Evolutionary conservation across 2,329 filamentous ascomycete genomes (phyloP).

Genomic region (Penicillium sp.): DNA sequence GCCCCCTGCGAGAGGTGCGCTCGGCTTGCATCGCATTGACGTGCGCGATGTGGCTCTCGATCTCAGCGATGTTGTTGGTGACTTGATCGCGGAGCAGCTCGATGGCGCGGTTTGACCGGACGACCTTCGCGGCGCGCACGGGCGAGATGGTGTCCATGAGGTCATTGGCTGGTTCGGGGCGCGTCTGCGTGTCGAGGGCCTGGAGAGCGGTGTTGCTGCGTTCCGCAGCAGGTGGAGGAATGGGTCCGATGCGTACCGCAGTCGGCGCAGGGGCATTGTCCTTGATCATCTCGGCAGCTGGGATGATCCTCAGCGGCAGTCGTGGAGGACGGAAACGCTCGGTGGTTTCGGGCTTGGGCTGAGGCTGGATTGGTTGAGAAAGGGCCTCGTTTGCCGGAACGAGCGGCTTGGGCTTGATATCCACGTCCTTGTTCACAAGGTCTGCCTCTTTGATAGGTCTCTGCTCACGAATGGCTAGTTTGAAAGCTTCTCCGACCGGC

Average conservation of each 20-base stretch:
- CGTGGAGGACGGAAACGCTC: slow-evolving; percentile 17
- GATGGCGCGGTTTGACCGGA: slow-evolving; percentile 26
- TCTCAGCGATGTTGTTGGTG: slow-evolving; percentile 23
- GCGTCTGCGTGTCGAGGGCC: too few species aligned
- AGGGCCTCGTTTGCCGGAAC: too few species aligned
- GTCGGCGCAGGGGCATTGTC: neutral
- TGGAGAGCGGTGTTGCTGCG: too few species aligned
- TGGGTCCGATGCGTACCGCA: neutral
- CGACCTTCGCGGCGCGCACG: slow-evolving; percentile 10
- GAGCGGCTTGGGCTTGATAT: too few species aligned
- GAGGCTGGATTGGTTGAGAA: too few species aligned
- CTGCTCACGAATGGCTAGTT: too few species aligned
- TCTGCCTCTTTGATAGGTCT: too few species aligned
- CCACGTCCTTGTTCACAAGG: too few species aligned
- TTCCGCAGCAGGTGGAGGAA: neutral
- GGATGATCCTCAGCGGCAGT: slow-evolving; percentile 23
- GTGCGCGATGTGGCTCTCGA: slow-evolving; percentile 28
- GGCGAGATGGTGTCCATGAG: slow-evolving; percentile 1
- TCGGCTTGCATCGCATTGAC: slow-evolving; percentile 28
- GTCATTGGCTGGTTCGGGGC: neutral
- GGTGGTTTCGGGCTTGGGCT: too few species aligned
- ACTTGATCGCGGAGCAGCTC: slow-evolving; percentile 29
- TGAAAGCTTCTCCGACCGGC: too few species aligned
- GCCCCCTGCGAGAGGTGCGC: slow-evolving; percentile 24
- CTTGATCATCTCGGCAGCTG: slow-evolving; percentile 8